Evolutionary conservation across 2,329 filamentous ascomycete genomes (phyloP), one percentile per base, ranked within the genome.

Genomic region (Fusarium sp.): DNA sequence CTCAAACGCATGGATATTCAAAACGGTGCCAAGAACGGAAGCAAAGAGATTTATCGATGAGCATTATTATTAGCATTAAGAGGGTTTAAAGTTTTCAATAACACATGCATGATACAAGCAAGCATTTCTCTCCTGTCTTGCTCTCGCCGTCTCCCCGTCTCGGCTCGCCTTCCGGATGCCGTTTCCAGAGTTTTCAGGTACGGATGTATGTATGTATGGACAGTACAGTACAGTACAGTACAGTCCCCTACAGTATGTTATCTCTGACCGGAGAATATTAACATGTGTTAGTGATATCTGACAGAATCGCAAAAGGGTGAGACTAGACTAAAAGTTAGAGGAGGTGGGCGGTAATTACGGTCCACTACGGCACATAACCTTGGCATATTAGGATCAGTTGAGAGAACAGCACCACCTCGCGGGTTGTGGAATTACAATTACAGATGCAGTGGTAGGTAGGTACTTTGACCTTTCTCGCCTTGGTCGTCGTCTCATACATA

Each of bases 251-350:
- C n/a, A 31, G 48, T 24, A 51, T 24, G n/a, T 45, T 42, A 20
- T 33, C 36, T 63, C 15, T 49, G 12, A 17, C 38, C 54, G 64
- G 51, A 62, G 63, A 68, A 44, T 63, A 38, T 61, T 12, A n/a
- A 36, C 28, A 26, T 41, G 24, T 15, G 31, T 38, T 56, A 12
- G 52, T 56, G 56, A 73, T 70, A 73, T 73, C n/a, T 70, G 71
- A 73, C 61, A 44, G 28, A 47, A 18, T 35, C 31, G 48, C 31
- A 51, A 51, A 33, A 51, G 28, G 28, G 22, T 24, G 28, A 33
- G 28, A 33, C 22, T 33, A 33, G 28, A 28, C 44, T 28, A 13
- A 47, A 28, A 47, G 18, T 26, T 24, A 22, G 24, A 22, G 20
- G 26, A 48, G 17, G n/a, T 26, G 18, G 33, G 33, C n/a, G 33